These are phyloP conservation scores for Ophiostoma australiae DNA, from an alignment of 2,329 filamentous ascomycete species.

Conservation along the genomic window DNA sequence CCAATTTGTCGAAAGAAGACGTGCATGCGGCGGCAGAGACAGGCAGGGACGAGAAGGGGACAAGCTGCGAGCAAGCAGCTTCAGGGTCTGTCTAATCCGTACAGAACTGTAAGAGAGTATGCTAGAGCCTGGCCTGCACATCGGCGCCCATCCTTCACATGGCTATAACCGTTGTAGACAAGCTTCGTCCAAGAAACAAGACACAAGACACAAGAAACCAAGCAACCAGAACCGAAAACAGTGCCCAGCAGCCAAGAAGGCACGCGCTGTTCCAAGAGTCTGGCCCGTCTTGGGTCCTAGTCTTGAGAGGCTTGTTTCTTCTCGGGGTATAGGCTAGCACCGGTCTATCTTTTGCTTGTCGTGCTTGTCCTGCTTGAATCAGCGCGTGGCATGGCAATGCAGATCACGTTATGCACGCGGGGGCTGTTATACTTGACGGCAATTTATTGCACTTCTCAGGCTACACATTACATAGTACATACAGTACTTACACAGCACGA, in stretches of 20 bases:
- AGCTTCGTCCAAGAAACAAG: background rate
- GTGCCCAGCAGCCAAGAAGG: background rate
- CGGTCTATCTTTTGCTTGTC: background rate
- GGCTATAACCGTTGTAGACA: constrained; percentile 4
- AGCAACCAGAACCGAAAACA: background rate
- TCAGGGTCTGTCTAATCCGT: background rate
- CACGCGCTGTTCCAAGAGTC: background rate
- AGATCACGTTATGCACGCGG: background rate
- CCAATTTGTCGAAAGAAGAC: background rate
- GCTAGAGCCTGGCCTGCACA: background rate
- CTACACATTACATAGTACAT: background rate
- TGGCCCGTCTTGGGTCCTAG: background rate
- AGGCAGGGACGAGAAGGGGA: background rate
- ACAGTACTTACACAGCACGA: background rate
- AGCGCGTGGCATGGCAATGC: background rate
- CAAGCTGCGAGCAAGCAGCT: background rate
- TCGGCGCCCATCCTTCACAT: background rate
- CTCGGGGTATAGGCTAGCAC: background rate
- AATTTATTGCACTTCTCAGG: too few relatives aligned
- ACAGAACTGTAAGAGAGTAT: background rate
- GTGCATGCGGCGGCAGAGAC: background rate
- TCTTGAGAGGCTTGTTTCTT: background rate
- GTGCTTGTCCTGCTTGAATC: background rate
- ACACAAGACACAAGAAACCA: background rate
- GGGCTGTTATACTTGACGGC: too few relatives aligned